Evolutionary conservation across 148 eudicot genomes (phyloP), one percentile per base, ranked within the genome.

Genomic region (Selenicereus undatus): DNA sequence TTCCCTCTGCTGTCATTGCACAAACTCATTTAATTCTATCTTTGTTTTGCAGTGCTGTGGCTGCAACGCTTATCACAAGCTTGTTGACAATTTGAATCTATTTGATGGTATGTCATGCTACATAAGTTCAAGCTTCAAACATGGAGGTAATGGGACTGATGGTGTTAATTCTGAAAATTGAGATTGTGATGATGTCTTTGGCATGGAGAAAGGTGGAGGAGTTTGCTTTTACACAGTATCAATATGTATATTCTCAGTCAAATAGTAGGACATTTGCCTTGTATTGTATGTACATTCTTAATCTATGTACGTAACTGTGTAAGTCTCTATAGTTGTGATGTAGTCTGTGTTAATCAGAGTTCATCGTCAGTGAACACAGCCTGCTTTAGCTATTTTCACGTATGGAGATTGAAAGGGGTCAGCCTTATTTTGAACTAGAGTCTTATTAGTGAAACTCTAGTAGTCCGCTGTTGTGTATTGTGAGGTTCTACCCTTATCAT

Each of bases 101-200:
- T 95, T 95, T 79, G 92, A 91, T 81, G 97, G 93, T 74, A 93
- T 93, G 97, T 91, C 92, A 83, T 95, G 98, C 85, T 95, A 95
- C 79, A 88, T 95, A 74, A 88, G 85, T 84, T 89, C 97, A 39
- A 91, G 94, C 79, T 95, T 95, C 90, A 91, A 90, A 70, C 81
- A 87, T 66, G 90, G 86, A 71, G 88, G 84, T 69, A 82, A 86
- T 35, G 80, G 80, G 18, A 4, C 71, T 66, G 35, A 27, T 66
- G 32, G 12, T 66, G 32, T 66, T 27, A 27, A 66, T 12, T 66
- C 27, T 11, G 71, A 27, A 8, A 26, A 27, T 66, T 32, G 71
- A 26, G 71, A 66, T 66, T 36, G 22, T 27, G 21, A 81, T 11
- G 18, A 42, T 17, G 72, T 71, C 50, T 42, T 21, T 29, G 16